A percentile compares a stretch with the other conserved stretches of the same genome.
These are phyloP conservation scores for Ophiostoma perfectum DNA, from an alignment of 2,329 filamentous ascomycete species.

Conservation along the genomic window DNA sequence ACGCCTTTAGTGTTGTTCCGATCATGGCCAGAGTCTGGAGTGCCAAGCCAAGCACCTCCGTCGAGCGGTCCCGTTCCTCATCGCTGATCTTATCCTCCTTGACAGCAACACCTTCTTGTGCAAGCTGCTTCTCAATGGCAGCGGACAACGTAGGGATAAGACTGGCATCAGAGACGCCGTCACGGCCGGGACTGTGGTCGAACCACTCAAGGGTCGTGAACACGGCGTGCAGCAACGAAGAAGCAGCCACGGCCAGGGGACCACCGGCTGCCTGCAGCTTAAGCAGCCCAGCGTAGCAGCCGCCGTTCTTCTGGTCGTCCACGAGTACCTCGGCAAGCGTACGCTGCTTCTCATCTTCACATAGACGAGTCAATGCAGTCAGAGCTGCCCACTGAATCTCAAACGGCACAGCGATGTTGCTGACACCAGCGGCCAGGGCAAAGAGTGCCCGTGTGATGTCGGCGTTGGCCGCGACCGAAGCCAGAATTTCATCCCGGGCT, in stretches of 20 bases:
- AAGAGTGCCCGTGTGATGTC: slow-evolving; percentile 51
- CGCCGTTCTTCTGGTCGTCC: slow-evolving; percentile 38
- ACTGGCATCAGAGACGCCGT: slow-evolving; percentile 46
- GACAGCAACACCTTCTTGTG: not conserved
- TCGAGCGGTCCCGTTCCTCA: slow-evolving; percentile 23
- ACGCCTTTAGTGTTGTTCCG: slow-evolving; percentile 52
- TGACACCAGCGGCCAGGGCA: slow-evolving; percentile 40
- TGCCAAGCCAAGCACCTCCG: slow-evolving; percentile 48
- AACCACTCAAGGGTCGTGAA: slow-evolving; percentile 51
- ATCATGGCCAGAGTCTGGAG: slow-evolving; percentile 61
- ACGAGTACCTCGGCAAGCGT: slow-evolving; percentile 48
- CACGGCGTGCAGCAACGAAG: slow-evolving; percentile 58
- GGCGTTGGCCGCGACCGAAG: slow-evolving; percentile 46
- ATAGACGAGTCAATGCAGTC: slow-evolving; percentile 52
- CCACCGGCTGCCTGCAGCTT: slow-evolving; percentile 44
- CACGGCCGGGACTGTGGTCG: slow-evolving; percentile 45
- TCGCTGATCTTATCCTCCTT: not conserved
- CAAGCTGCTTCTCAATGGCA: slow-evolving; percentile 34
- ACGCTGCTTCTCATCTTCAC: slow-evolving; percentile 50
- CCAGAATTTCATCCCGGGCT: slow-evolving; percentile 55
- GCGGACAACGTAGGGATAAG: slow-evolving; percentile 44
- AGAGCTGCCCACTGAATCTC: slow-evolving; percentile 46
- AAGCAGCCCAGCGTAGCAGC: slow-evolving; percentile 47
- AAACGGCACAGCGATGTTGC: slow-evolving; percentile 32
- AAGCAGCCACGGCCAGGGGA: slow-evolving; percentile 51